Base-by-base conservation (phyloP, 2,329 filamentous ascomycete genomes). In the Fusarium xylarioides region DNA sequence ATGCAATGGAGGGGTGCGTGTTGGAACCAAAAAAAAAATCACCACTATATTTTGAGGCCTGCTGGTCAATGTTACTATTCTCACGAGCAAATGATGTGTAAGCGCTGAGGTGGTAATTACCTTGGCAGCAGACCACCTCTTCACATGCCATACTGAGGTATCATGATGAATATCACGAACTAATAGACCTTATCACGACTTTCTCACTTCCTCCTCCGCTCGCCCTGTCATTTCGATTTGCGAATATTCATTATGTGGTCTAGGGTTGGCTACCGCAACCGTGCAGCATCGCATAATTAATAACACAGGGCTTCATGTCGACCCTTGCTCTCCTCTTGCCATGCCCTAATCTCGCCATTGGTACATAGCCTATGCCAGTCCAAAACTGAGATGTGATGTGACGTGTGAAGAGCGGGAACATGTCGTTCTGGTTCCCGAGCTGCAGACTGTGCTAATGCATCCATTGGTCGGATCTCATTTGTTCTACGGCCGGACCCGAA, bases 391-490 rank as follows among this genome's bases (percentile, higher is more conserved):
- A 66, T 69, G 73, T 66, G 70, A 75, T 64, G 63, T 67, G 64
- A 67, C 71, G 64, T 70, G 68, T 71, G 65, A 69, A 19, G 40
- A 58, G 58, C 74, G 74, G 72, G 67, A 72, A 64, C 66, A 47
- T 61, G 59, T 66, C 47, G 60, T 63, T 64, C 64, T 68, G 66
- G 66, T 67, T 77, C 74, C 74, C 74, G 75, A 75, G 54, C 55
- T 75, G 74, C 74, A 76, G 71, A 66, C 52, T 38, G 26, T 66
- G 30, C 64, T 67, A 67, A 64, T 67, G 59, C 38, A 65, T 38
- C 34, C 59, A 73, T 73, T 74, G 60, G 71, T 50, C 55, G 46
- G 40, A 66, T 73, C 68, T 73, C 32, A 55, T 55, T 60, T 56
- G 63, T 50, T 66, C 56, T 57, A 57, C 71, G 71, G 71, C 68